Base-by-base conservation (phyloP, 2,329 filamentous ascomycete genomes). In the Nothophaeocryptopus gaeumannii region DNA sequence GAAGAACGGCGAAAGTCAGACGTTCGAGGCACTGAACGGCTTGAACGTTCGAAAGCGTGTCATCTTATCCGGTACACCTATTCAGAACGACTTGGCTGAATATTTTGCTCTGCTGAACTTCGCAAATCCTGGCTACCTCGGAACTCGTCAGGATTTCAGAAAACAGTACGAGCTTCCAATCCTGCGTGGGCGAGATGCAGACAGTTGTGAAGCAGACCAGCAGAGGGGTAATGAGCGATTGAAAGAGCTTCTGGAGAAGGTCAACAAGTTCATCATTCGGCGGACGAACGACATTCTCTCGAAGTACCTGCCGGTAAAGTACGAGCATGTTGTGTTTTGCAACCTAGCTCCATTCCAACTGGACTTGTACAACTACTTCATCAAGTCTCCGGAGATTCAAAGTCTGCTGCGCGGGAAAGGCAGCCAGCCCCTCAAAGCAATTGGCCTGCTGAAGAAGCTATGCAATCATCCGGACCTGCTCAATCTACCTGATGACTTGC, bases 251-350 rank as follows among this genome's bases (percentile, higher is more conserved):
- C 81, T 96, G 2, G 76, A 77, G 2, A 76, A 95, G 38, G 93
- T 99, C 66, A 99, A 97, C 74, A 96, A 95, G 65, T 99, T 99
- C 72, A 95, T 99, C 67, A 99, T 99, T 62, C 86, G 93, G 52
- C 85, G 93, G 50, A 96, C 92, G 3, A 99, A 99, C 78, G 93
- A 99, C 65, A 95, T 99, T 54, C 74, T 99, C 16, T 96, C 92
- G 44, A 99, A 99, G 70, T 99, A 99, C 66, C 74, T 99, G 51
- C 93, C 93, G 0, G 85, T 97, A 74, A 99, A 99, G 74, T 99
- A 99, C 71, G 93, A 99, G 70, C 93, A 99, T 67, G 93, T 99
- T 29, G 93, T 99, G 1, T 99, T 99, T 72, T 99, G 93, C 78
- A 92, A 92, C 61, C 79, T 96, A 39, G 87, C 93, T 12, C 88